phyloP scores from a whole-genome alignment of 2,329 filamentous ascomycete species.

The Colletotrichum incanum region DNA sequence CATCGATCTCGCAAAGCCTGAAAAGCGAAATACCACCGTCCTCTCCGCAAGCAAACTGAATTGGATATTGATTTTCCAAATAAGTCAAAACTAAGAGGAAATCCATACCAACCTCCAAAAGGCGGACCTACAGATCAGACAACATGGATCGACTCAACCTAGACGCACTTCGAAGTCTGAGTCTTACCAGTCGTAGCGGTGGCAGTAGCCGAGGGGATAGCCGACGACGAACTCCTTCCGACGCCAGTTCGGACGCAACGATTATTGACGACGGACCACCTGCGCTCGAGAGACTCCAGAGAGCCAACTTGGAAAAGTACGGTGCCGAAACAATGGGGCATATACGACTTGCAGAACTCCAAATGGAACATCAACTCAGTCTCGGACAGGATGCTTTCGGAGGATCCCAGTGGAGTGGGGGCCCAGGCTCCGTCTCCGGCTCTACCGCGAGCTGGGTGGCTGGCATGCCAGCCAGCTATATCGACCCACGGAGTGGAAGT shows the following conservation, averaged over 20 bases:
- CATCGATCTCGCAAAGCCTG: too few relatives aligned
- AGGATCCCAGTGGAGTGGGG: neutral
- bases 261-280: slow-evolving; percentile 1
- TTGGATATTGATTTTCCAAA: too few relatives aligned
- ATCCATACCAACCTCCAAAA: too few relatives aligned
- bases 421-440: neutral
- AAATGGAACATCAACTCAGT: neutral
- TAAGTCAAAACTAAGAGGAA: too few relatives aligned
- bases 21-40: too few relatives aligned
- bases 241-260: neutral
- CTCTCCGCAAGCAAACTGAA: too few relatives aligned
- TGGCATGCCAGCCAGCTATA: neutral
- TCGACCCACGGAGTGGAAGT: neutral
- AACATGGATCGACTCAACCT: neutral
- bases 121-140: too few relatives aligned
- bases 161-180: neutral
- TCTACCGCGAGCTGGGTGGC: neutral
- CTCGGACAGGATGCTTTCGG: neutral
- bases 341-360: neutral
- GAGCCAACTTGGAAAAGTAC: neutral
- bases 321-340: neutral
- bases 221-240: neutral
- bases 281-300: slow-evolving; percentile 2
- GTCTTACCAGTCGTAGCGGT: neutral
- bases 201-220: neutral